Evolutionary conservation across 257 asterid genomes (phyloP).

Genomic region (Solanum ahanhuiri): DNA sequence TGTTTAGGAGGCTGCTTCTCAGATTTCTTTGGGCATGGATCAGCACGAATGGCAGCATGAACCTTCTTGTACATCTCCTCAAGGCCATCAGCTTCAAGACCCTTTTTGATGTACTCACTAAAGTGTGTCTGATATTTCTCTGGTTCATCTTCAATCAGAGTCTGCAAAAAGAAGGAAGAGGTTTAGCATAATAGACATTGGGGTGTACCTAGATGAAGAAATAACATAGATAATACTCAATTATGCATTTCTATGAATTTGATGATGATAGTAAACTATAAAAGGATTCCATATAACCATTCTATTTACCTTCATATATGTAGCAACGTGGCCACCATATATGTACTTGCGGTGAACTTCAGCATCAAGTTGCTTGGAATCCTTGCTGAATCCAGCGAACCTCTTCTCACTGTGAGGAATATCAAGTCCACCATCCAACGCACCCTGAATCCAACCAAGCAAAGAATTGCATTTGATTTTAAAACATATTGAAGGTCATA

Average conservation of each 20-base stretch:
- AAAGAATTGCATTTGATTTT: neutral
- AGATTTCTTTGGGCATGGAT: slow-evolving; percentile 31
- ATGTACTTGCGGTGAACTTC: slow-evolving; percentile 78
- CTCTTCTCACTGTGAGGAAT: slow-evolving; percentile 86
- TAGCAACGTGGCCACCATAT: slow-evolving; percentile 68
- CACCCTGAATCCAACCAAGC: slow-evolving; percentile 38
- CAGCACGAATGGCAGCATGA: slow-evolving; percentile 57
- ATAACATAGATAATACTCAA: neutral
- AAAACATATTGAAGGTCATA: neutral
- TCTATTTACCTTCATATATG: slow-evolving; percentile 65
- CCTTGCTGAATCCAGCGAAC: slow-evolving; percentile 75
- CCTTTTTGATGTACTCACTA: slow-evolving; percentile 40
- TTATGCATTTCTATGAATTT: neutral
- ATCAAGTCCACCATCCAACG: slow-evolving; percentile 78
- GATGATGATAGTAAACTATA: neutral
- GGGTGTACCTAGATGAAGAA: neutral
- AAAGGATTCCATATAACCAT: neutral
- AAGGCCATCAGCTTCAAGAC: slow-evolving; percentile 47
- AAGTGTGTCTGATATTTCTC: slow-evolving; percentile 69
- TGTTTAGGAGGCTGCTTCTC: slow-evolving; percentile 34
- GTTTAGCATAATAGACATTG: neutral
- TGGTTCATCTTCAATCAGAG: slow-evolving; percentile 66
- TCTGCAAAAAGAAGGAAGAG: slow-evolving; percentile 10
- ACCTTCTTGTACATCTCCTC: slow-evolving; percentile 74
- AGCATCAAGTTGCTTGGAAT: slow-evolving; percentile 55